These are phyloP conservation scores for Geotrichum aggregatum DNA, from an alignment of 1,139 yeast species.

Conservation along the genomic window DNA sequence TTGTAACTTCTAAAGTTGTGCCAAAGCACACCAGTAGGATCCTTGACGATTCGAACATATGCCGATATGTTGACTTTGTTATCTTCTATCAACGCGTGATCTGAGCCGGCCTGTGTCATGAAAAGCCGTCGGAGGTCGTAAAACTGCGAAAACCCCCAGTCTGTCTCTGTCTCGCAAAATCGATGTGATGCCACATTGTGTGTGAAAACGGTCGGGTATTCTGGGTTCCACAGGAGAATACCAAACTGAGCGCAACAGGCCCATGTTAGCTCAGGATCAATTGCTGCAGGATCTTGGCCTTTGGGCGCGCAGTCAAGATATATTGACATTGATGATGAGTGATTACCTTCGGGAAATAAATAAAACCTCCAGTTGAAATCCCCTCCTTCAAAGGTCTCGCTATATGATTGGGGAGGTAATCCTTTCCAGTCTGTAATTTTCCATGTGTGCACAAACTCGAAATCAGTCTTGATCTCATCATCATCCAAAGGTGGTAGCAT, in stretches of 20 bases:
- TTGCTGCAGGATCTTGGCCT: slow-evolving; percentile 12
- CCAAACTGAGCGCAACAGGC: slow-evolving; percentile 88
- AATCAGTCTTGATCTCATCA: slow-evolving; percentile 41
- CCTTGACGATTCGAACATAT: slow-evolving; percentile 71
- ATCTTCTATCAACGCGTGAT: slow-evolving; percentile 50
- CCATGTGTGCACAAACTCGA: slow-evolving; percentile 59
- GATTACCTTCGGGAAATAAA: slow-evolving; percentile 66
- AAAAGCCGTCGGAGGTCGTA: slow-evolving; percentile 54
- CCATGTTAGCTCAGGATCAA: slow-evolving; percentile 44
- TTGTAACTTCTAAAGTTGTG: slow-evolving; percentile 80
- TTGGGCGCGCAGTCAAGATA: slow-evolving; percentile 37
- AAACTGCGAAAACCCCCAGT: slow-evolving; percentile 93
- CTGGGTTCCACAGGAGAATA: slow-evolving; percentile 78
- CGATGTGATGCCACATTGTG: slow-evolving; percentile 70
- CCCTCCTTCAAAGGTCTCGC: slow-evolving; percentile 61
- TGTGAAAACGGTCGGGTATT: slow-evolving; percentile 56
- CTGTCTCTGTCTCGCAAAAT: slow-evolving; percentile 67
- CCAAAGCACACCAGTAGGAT: slow-evolving; percentile 93
- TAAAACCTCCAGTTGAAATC: slow-evolving; percentile 70
- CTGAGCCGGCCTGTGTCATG: slow-evolving; percentile 25
- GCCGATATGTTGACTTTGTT: slow-evolving; percentile 68
- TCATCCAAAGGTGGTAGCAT: slow-evolving; percentile 31
- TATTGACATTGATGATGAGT: slow-evolving; percentile 34
- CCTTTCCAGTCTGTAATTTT: slow-evolving; percentile 61
- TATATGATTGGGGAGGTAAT: slow-evolving; percentile 46